Evolutionary conservation across 2,329 filamentous ascomycete species (phyloP), one percentile per base, ranked within the genome.

Genomic region (Trichophyton mentagrophytes): DNA sequence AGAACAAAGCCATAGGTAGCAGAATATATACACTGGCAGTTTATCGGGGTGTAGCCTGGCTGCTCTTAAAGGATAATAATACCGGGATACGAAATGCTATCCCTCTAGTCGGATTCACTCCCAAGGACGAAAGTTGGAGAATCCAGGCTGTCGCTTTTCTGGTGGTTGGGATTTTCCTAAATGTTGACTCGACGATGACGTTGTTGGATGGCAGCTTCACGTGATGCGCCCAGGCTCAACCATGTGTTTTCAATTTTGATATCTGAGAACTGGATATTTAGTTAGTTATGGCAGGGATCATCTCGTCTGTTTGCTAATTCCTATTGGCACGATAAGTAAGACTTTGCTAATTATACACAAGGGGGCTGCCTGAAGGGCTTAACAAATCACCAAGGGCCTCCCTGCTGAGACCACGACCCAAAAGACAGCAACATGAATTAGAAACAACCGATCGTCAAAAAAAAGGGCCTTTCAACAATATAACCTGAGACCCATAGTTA

Each of bases 131-230:
- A 30, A 38, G 27, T 13, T 9, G n/a, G 17, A 55, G 51, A 55
- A 17, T 17, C 51, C 51, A 55, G 5, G 4, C 38, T 11, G 51
- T 55, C 51, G 4, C 15, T 36, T n/a, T 8, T 22, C 46, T 55
- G 51, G 27, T 36, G 51, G 51, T 55, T 36, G 51, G 51, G 51
- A 36, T 17, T 55, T 55, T 27, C 11, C 30, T 36, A 33, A 51
- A 33, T 38, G 30, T 55, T 55, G 27, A 36, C 51, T 55, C 33
- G 27, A 36, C 51, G 51, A 55, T 55, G 51, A 55, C 51, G 51
- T 55, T 55, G 49, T 30, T 30, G 51, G 15, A 33, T 9, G 11
- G 22, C 30, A 36, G 51, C 9, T 9, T 55, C 51, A 51, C 46
- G 46, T 51, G 46, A 51, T 6, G 13, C 20, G 20, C 11, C 20